Evolutionary conservation across 2,329 filamentous ascomycete species (phyloP), one percentile per base, ranked within the genome.

Genomic region (Anisogramma anomala): DNA sequence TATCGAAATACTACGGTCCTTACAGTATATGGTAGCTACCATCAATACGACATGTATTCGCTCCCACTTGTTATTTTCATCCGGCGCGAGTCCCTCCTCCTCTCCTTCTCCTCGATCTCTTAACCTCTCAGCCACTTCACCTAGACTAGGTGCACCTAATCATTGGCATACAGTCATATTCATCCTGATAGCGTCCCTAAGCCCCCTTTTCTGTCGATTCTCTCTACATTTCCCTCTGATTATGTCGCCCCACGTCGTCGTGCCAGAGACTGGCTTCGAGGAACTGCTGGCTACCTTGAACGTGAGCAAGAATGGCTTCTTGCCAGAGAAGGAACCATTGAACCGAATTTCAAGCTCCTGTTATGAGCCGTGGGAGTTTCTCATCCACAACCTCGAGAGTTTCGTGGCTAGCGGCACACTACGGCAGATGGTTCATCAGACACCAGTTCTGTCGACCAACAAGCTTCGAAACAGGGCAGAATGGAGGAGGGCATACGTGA

Each of bases 401-500:
- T 62, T 87, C 6, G 68, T 94, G 20, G 63, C 82, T 18, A 72
- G 71, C 43, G 74, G 72, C 49, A 68, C 74, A 27, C 64, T 94
- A 25, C 74, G 82, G 30, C 59, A 67, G 1, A 67, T 74, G 4
- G 71, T 91, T 9, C 69, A 82, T 33, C 56, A 63, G 3, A 64
- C 94, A n/a, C 80, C 83, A 0, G 58, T 85, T 0, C 67, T 94
- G 1, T 79, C 78, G 1, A 82, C 80, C 0, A 67, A 74, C 14
- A 65, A 70, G 5, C 66, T 94, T 5, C 57, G 60, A 3, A 71
- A 69, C 2, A 78, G 84, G 50, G 61, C 72, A 1, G 82, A 94
- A 64, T 93, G 84, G 84, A 71, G 81, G 49, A 70, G 87, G 50
- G 86, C 86, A 41, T 94, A 93, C 58, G 71, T 79, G 3, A 68